Evolutionary conservation across 257 asterid species (phyloP).

Genomic region (Lantana camara): DNA sequence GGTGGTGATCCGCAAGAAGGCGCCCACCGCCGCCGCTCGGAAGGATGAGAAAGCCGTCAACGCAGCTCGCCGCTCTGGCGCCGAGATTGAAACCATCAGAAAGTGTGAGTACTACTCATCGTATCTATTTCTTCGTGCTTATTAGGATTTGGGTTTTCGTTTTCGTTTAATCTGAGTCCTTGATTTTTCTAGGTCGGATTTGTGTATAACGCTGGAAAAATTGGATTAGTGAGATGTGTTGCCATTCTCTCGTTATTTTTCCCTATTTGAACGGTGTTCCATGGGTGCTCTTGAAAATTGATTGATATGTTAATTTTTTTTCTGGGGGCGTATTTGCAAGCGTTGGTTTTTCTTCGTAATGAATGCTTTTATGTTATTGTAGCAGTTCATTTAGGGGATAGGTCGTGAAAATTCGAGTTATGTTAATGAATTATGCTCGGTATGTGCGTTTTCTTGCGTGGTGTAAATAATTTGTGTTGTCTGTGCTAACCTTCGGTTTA

Average conservation of each 20-base stretch:
- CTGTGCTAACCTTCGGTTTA: constrained; percentile 8
- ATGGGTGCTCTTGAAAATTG: neutral
- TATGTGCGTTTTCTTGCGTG: no score
- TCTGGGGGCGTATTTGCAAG: neutral
- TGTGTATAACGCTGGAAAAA: neutral
- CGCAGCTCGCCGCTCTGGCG: constrained; percentile 98
- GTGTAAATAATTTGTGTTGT: no score
- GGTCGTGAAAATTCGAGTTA: neutral
- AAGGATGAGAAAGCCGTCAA: constrained; percentile 97
- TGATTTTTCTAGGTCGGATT: constrained; percentile 10
- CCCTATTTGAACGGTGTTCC: neutral
- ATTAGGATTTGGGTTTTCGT: constrained; percentile 5
- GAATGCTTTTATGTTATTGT: neutral
- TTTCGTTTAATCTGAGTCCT: neutral
- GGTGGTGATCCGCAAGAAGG: constrained; percentile 85
- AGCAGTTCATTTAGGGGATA: neutral
- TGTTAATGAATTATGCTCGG: neutral
- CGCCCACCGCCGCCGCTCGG: constrained; percentile 94
- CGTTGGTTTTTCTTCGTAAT: constrained; percentile 1
- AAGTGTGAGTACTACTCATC: constrained; percentile 48
- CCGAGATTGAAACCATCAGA: constrained; percentile 83
- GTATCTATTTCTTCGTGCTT: neutral
- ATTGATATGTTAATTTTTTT: neutral
- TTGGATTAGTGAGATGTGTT: neutral
- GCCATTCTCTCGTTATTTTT: neutral